Evolutionary conservation across 2,329 filamentous ascomycete species (phyloP), one percentile per base, ranked within the genome.

Genomic region (Stachybotrys chartarum): DNA sequence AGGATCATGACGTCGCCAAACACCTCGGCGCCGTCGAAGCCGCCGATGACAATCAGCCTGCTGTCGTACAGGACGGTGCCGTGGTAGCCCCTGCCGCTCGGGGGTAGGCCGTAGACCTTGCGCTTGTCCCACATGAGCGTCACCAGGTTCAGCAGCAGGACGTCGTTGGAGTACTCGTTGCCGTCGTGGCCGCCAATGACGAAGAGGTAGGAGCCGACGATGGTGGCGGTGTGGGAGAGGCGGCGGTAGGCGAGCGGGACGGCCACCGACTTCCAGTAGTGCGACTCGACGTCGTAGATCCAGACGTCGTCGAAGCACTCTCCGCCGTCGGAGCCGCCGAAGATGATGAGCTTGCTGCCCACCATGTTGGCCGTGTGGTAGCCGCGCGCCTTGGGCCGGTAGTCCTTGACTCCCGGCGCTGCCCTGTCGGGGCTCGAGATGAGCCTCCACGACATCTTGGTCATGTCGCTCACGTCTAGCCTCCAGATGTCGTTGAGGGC

Each of bases 331-430:
- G 83, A 86, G 39, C 85, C 85, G 45, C 85, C 85, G 66, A 82
- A 88, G 62, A 88, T 84, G 67, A 88, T 87, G 58, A 88, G 79
- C 71, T 88, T 88, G 69, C 79, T 80, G 59, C 84, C 85, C 48
- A 88, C 84, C 79, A 88, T 87, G 66, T 88, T 88, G 59, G 85
- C 85, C 5, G 85, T 88, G 68, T 88, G 85, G 66, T 88, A 88
- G 53, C 85, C 85, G 51, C 85, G 75, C 18, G 85, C 82, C 65
- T 84, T 85, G 18, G 85, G 85, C 50, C 77, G 76, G 51, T 68
- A 64, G 56, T 78, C 77, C 51, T 64, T 64, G 42, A 59, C 59
- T 6, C 65, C 62, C 3, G 67, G 63, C 2, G 60, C 54, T 50
- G 68, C 63, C 60, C 69, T 68, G 17, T 75, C 73, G 1, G 78